Conservation (phyloP, 2,329 filamentous ascomycete species). For the Chalaropsis ovoidea region DNA sequence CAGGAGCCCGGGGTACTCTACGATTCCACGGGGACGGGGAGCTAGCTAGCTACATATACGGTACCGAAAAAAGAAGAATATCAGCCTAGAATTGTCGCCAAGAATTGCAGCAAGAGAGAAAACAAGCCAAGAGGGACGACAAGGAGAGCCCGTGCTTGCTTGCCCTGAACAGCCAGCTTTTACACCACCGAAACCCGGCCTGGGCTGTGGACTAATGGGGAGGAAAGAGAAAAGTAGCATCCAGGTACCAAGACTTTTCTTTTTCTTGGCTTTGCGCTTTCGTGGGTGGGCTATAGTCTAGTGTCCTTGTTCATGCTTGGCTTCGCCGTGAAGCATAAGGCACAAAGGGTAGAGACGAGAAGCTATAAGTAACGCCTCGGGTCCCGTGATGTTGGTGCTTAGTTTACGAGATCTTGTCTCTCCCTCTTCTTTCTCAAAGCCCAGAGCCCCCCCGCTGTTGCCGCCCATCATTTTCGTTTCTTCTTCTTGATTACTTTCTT, state of each 20-base stretch:
- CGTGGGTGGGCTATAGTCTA: background rate
- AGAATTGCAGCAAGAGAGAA: background rate
- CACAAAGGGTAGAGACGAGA: background rate
- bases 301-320: background rate
- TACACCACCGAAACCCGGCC: background rate
- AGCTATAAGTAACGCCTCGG: background rate
- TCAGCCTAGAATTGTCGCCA: too few species aligned
- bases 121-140: background rate
- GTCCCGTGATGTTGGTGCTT: background rate
- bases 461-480: background rate
- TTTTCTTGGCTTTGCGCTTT: conserved; percentile 8
- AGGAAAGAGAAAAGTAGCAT: background rate
- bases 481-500: background rate
- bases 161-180: background rate
- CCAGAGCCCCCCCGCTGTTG: background rate
- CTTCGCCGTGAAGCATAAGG: background rate
- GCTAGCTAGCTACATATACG: background rate
- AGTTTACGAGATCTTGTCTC: background rate
- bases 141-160: too few species aligned
- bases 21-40: background rate
- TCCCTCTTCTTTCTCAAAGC: background rate
- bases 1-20: background rate
- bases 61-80: background rate
- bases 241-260: conserved; percentile 8
- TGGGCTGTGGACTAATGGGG: background rate